Percentiles rank a stretch among this genome's conserved stretches.
phyloP scores from a whole-genome alignment of 768 basidiomycete genomes.

The Pholiota molesta region DNA sequence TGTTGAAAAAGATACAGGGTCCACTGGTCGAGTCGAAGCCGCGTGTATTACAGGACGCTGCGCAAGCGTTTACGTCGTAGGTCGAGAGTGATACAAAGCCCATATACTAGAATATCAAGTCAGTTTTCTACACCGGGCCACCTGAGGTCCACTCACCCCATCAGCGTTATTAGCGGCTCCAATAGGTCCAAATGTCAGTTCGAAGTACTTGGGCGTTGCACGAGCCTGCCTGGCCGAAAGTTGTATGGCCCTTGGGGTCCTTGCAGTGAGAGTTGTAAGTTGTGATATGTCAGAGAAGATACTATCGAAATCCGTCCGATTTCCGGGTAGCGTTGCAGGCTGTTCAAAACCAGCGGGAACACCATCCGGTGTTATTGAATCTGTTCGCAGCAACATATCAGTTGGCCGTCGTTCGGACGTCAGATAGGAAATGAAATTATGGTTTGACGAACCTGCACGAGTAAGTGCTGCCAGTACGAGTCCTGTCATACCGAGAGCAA shows the following conservation, averaged over 20 bases:
- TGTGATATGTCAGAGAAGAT: background rate
- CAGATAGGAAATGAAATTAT: background rate
- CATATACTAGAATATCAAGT: conserved; percentile 1
- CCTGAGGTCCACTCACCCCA: background rate
- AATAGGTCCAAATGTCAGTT: background rate
- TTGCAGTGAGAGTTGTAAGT: background rate
- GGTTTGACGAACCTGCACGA: background rate
- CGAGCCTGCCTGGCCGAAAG: background rate
- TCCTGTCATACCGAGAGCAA: background rate
- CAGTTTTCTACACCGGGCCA: background rate
- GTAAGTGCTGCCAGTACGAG: background rate
- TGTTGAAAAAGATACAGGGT: conserved; percentile 9
- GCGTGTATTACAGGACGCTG: conserved; percentile 1
- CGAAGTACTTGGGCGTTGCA: background rate
- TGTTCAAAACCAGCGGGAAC: background rate
- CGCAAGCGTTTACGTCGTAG: conserved; percentile 4
- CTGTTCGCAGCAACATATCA: background rate
- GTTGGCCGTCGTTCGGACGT: background rate
- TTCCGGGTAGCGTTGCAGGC: background rate
- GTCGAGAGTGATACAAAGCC: background rate
- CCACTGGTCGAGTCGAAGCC: background rate
- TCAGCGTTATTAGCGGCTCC: background rate
- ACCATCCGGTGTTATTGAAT: background rate
- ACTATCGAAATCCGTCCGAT: background rate
- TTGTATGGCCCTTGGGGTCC: background rate